Evolutionary conservation across 352 stramenopile genomes (phyloP), one percentile per base, ranked within the genome.

Genomic region (Phytopythium oedochilum): DNA sequence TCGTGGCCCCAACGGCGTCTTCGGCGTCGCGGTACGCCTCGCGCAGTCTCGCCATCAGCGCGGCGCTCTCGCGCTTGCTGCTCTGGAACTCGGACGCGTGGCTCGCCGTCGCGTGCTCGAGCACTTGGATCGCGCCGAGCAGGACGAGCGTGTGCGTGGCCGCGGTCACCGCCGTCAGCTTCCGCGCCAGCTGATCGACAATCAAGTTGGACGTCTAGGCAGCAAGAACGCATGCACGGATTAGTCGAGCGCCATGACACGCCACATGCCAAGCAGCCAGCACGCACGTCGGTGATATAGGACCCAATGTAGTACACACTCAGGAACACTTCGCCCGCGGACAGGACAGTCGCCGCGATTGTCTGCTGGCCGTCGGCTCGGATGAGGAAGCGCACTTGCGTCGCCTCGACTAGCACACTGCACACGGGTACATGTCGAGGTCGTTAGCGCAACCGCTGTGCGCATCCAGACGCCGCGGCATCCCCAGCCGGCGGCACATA

Each of bases 101-200:
- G 15, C 23, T 3, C 8, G 48, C 4, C 3, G 48, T 55, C 5
- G 32, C 20, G 48, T 65, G 39, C 1, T 76, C 25, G 22, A 67
- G 57, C 12, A 66, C 42, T 28, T 66, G 51, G 29, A 78, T 68
- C 0, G 66, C 55, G 11, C 50, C 43, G 11, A 73, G 64, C 3
- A 85, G 29, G 15, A 79, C 63, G 25, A 68, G 5, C 28, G 52
- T 60, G 38, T 88, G 75, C 5, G 73, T 56, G 5, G 55, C 57
- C n/a, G 53, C 45, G 14, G 68, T 78, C 3, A 53, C 53, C 5
- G 57, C 53, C 28, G 63, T 66, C 17, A 86, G 66, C 0, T 25
- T 23, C 18, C 78, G 62, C 0, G 73, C 63, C 25, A 57, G 36
- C 10, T 54, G 45, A 55, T 88, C 78, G 40, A 73, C 75, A 28